Evolutionary conservation across 805 yeast species (phyloP).

Genomic region (Candida ortonii): DNA sequence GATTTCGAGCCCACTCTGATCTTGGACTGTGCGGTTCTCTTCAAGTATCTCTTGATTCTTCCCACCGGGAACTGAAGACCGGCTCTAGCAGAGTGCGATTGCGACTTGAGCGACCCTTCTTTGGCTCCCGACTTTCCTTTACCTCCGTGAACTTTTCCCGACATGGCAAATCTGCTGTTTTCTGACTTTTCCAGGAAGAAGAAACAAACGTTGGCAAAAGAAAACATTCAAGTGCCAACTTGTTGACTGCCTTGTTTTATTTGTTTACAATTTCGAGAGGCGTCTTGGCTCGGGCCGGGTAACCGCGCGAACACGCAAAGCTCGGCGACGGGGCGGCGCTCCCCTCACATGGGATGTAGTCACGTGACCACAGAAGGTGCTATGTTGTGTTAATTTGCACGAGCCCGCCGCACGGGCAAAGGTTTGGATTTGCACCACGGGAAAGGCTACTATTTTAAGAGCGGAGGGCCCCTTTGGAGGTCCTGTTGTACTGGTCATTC

Average conservation of each 20-base stretch:
- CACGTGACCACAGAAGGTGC: too few relatives aligned
- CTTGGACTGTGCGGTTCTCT: constrained; percentile 78
- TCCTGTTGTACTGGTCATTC: too few relatives aligned
- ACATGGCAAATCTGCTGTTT: too few relatives aligned
- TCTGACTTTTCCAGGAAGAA: too few relatives aligned
- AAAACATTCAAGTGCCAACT: constrained; percentile 1
- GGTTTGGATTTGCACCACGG: too few relatives aligned
- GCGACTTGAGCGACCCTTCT: constrained; percentile 52
- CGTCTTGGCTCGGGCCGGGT: constrained; percentile 5
- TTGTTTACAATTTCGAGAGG: constrained; percentile 5
- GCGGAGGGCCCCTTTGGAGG: too few relatives aligned
- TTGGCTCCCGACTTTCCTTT: constrained; percentile 92
- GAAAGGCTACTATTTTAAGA: too few relatives aligned
- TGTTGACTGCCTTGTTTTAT: constrained; percentile 3
- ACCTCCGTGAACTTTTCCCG: constrained; percentile 88
- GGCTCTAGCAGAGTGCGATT: constrained; percentile 91
- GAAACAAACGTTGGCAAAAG: constrained; percentile 1
- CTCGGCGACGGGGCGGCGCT: too few relatives aligned
- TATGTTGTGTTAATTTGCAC: too few relatives aligned
- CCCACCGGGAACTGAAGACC: constrained; percentile 98
- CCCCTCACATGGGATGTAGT: too few relatives aligned
- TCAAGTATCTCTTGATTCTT: constrained; percentile 94
- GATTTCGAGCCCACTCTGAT: constrained; percentile 71
- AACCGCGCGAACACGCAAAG: too few relatives aligned
- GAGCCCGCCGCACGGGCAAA: too few relatives aligned